phyloP scores from a whole-genome alignment of 2,329 filamentous ascomycete species.

The Trichoderma sp. region DNA sequence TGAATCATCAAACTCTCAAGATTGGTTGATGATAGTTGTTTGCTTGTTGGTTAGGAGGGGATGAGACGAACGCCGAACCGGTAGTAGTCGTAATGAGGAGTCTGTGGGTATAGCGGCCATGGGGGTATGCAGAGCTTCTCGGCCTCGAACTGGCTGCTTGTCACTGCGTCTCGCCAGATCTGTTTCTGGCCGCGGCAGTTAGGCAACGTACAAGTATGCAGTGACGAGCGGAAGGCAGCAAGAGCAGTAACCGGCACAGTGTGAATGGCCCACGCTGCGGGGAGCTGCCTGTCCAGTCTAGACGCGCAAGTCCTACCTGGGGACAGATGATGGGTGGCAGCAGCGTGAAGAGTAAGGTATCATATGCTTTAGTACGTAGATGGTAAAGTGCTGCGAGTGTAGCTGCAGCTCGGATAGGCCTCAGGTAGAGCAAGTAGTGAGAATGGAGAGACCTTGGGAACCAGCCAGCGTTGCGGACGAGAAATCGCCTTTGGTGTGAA shows the following conservation, averaged over 20 bases:
- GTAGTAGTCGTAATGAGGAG: conserved; percentile 2
- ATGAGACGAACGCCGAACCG: neutral
- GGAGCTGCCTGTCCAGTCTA: conserved; percentile 17
- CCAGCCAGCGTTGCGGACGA: neutral
- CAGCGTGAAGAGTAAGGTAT: conserved; percentile 6
- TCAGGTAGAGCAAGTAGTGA: neutral
- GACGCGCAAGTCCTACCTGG: conserved; percentile 8
- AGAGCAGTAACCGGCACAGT: neutral
- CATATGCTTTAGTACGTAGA: conserved; percentile 17
- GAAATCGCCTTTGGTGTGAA: conserved; percentile 4
- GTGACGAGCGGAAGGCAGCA: neutral
- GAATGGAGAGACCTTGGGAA: neutral
- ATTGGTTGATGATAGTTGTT: neutral
- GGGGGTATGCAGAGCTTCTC: neutral
- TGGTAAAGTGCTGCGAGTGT: neutral
- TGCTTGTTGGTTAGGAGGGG: conserved; percentile 1
- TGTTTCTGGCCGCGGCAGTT: neutral
- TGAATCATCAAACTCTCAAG: neutral
- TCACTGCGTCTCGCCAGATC: conserved; percentile 7
- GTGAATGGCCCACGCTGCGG: conserved; percentile 17
- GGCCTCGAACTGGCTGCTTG: neutral
- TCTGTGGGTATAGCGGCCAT: neutral
- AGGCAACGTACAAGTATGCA: conserved; percentile 8
- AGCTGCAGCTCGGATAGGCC: conserved; percentile 6
- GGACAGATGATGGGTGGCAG: conserved; percentile 9